phyloP scores from a whole-genome alignment of 352 stramenopile species.

The Phytophthora boehmeriae region DNA sequence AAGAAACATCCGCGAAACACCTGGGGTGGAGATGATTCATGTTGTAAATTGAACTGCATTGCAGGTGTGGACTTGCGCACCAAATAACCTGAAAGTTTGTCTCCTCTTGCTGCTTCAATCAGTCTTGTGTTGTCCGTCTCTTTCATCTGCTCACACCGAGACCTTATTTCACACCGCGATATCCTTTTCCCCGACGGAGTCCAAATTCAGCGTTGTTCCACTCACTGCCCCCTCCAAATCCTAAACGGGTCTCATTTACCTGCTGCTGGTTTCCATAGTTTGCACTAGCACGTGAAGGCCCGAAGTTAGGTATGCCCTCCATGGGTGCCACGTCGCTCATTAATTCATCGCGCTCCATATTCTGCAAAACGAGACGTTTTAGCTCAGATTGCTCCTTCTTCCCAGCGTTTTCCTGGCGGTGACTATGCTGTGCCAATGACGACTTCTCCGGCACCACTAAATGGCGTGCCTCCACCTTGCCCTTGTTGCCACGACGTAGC shows the following conservation, averaged over 20 bases:
- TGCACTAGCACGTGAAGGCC: constrained; percentile 25
- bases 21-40: no score
- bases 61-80: no score
- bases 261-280: constrained; percentile 31
- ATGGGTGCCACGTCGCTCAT: constrained; percentile 37
- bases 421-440: constrained; percentile 92
- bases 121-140: background rate
- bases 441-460: constrained; percentile 93
- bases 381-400: constrained; percentile 90
- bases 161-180: constrained; percentile 64
- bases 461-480: constrained; percentile 94
- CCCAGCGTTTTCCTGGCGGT: constrained; percentile 84
- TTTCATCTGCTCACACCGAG: background rate
- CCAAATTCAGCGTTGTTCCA: constrained; percentile 90
- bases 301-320: constrained; percentile 26
- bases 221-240: constrained; percentile 69
- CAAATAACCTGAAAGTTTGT: background rate
- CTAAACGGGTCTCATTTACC: constrained; percentile 41
- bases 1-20: no score
- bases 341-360: constrained; percentile 86
- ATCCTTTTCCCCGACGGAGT: constrained; percentile 65
- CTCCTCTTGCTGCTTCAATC: background rate
- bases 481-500: constrained; percentile 96
- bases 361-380: constrained; percentile 87
- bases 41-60: no score